Evolutionary conservation across 2,329 filamentous ascomycete genomes (phyloP), one percentile per base, ranked within the genome.

Genomic region (Phyllosticta paracitricarpa): DNA sequence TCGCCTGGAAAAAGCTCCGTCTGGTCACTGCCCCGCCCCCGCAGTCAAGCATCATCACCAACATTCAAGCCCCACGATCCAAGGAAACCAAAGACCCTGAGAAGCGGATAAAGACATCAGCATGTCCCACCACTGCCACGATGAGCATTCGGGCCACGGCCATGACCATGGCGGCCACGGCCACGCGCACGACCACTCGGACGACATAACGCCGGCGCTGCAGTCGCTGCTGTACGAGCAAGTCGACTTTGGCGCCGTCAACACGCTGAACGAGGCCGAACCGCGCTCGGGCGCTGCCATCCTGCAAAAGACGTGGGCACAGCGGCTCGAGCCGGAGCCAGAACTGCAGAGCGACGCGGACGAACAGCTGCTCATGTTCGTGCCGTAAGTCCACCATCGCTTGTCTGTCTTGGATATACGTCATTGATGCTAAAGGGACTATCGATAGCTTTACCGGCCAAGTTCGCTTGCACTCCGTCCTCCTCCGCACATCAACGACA

Each of bases 201-300:
- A 97, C 78, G 93, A 97, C 78, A 84, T 96, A 68, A 92, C 89
- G 1, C 94, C 94, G 0, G 93, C 92, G 1, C 81, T 97, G 17
- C 93, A 97, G 75, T 88, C 87, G 68, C 91, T 91, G 52, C 85
- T 99, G 40, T 97, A 97, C 78, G 85, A 89, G 65, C 89, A 96
- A 72, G 91, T 99, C 75, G 85, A 92, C 73, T 97, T 97, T 76
- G 87, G 90, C 75, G 83, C 86, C 28, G 86, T 99, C 64, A 84
- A 80, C 48, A 94, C 93, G 0, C 78, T 97, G 60, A 99, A 99
- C 73, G 94, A 97, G 76, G 80, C 84, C 10, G 73, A 76, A 14
- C 77, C 84, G 7, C 83, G 86, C 63, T 82, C 86, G 0, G 94
- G 92, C 19, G 83, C 84, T 66, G 84, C 83, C 1, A 82, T 97